Evolutionary conservation across 257 asterid species (phyloP).

Genomic region (Anisodus tanguticus): DNA sequence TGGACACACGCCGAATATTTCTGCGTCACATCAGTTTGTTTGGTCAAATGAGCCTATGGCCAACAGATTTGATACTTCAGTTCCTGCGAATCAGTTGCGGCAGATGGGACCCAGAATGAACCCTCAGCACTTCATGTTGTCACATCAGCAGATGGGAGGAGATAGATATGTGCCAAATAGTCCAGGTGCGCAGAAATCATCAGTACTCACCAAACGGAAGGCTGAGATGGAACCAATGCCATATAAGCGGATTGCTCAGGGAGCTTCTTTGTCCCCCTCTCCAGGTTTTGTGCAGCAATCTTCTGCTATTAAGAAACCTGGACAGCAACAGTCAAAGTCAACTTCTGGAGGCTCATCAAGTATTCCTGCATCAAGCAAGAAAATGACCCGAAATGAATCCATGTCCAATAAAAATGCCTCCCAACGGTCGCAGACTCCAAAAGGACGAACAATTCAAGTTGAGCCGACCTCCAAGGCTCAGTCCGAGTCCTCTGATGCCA

Average conservation of each 20-base stretch:
- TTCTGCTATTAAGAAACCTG: slow-evolving; percentile 44
- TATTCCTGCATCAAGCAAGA: slow-evolving; percentile 49
- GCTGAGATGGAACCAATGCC: slow-evolving; percentile 65
- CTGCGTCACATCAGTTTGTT: slow-evolving; percentile 33
- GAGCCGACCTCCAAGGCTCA: slow-evolving; percentile 59
- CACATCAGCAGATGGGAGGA: slow-evolving; percentile 42
- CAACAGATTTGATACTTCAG: slow-evolving; percentile 39
- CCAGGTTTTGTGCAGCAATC: slow-evolving; percentile 45
- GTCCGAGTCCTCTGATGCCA: slow-evolving; percentile 63
- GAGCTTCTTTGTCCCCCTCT: slow-evolving; percentile 40
- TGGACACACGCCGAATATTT: slow-evolving; percentile 43
- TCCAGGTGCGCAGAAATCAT: slow-evolving; percentile 47
- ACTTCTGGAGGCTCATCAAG: slow-evolving; percentile 44
- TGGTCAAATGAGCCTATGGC: slow-evolving; percentile 41
- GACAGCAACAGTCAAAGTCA: slow-evolving; percentile 48
- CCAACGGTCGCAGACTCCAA: slow-evolving; percentile 68
- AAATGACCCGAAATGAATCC: slow-evolving; percentile 64
- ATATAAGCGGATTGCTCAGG: slow-evolving; percentile 58
- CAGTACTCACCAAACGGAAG: slow-evolving; percentile 70
- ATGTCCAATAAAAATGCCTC: slow-evolving; percentile 55
- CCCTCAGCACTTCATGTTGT: slow-evolving; percentile 42
- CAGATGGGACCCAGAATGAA: slow-evolving; percentile 42
- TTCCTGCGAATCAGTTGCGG: slow-evolving; percentile 37
- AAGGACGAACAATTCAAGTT: slow-evolving; percentile 55
- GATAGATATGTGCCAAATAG: slow-evolving; percentile 36